These are phyloP conservation scores for Spinacia oleracea DNA, from an alignment of 179 eudicot species.

Conservation along the genomic window DNA sequence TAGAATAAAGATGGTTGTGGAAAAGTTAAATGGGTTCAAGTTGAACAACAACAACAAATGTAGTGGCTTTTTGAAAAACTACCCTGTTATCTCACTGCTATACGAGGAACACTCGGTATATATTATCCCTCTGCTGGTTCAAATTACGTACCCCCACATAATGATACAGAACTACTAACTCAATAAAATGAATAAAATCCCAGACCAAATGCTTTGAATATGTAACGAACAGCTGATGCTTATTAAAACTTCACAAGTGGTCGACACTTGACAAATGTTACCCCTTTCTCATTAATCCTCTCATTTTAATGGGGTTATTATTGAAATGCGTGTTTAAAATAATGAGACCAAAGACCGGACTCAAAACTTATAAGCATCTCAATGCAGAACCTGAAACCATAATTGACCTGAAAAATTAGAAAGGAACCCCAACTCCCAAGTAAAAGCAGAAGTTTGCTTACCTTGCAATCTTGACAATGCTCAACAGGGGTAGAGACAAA, in stretches of 20 bases:
- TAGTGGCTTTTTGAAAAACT: neutral
- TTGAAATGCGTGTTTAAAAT: neutral
- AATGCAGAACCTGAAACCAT: neutral
- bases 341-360: neutral
- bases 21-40: neutral
- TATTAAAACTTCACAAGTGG: neutral
- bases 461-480: slow-evolving; percentile 90
- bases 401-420: neutral
- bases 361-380: neutral
- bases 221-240: neutral
- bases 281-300: neutral
- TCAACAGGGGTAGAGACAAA: slow-evolving; percentile 83
- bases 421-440: neutral
- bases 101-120: neutral
- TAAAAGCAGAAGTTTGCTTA: slow-evolving; percentile 25
- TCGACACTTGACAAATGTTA: neutral
- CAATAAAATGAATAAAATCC: neutral
- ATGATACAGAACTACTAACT: neutral
- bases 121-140: neutral
- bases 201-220: neutral
- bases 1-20: neutral
- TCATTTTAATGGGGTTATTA: neutral
- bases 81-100: neutral
- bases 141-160: no score
- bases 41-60: neutral